These are phyloP conservation scores for Candida awuae DNA, from an alignment of 805 yeast genomes.

Conservation along the genomic window DNA sequence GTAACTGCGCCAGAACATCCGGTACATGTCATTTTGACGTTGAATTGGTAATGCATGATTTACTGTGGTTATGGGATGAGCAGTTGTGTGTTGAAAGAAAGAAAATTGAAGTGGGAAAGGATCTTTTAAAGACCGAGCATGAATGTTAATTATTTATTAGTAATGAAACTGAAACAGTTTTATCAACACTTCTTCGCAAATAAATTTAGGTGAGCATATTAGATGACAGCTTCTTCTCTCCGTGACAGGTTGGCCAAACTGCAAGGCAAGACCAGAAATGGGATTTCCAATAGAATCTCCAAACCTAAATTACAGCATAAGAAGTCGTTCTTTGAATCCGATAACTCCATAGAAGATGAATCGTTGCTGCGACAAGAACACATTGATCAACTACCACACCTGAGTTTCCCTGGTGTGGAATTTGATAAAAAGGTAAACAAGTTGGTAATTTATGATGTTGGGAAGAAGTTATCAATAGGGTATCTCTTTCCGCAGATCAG, in stretches of 20 bases:
- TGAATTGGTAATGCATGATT: conserved; percentile 59
- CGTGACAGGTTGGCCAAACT: conserved; percentile 3
- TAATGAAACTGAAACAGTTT: neutral
- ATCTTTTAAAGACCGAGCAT: neutral
- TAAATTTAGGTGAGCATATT: neutral
- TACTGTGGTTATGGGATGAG: no score
- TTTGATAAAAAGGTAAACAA: neutral
- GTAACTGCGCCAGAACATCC: conserved; percentile 86
- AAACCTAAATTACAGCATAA: neutral
- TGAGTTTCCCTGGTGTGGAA: conserved; percentile 4
- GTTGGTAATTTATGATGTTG: neutral
- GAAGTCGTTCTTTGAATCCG: conserved; percentile 3
- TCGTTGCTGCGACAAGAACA: neutral
- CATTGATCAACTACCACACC: neutral
- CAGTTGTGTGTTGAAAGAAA: neutral
- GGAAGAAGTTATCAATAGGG: neutral
- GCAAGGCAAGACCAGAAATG: conserved; percentile 2
- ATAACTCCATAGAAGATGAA: neutral
- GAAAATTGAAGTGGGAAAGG: neutral
- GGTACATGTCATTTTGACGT: conserved; percentile 80
- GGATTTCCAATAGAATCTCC: neutral
- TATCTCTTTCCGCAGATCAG: conserved; percentile 5
- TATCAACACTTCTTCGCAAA: neutral
- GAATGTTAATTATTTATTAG: neutral
- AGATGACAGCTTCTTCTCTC: conserved; percentile 2